A percentile compares a stretch with the other conserved stretches of the same genome.
Conservation (phyloP, 2,329 filamentous ascomycete species). For the Lachnellula arida region DNA sequence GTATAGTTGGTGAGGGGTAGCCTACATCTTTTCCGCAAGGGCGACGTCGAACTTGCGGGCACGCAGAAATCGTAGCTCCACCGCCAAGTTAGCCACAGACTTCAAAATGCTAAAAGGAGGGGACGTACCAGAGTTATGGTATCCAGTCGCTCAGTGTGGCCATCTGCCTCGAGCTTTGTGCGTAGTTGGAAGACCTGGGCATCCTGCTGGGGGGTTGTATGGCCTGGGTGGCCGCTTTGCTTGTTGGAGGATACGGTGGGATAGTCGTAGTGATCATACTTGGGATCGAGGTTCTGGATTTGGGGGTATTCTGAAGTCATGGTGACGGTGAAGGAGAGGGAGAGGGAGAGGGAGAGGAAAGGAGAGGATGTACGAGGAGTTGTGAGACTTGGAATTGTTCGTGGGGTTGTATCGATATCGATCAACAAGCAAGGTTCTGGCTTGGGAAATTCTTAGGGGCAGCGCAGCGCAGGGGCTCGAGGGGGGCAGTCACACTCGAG, state of each 20-base stretch:
- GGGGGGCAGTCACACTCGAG: neutral
- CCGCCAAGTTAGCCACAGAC: constrained; percentile 1
- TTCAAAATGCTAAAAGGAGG: neutral
- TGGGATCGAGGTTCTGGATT: constrained; percentile 60
- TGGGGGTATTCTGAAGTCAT: constrained; percentile 26
- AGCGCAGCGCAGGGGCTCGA: neutral
- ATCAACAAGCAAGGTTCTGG: neutral
- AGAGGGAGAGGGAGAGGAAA: neutral
- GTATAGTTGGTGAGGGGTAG: constrained; percentile 1
- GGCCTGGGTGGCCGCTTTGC: constrained; percentile 77
- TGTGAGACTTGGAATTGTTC: neutral
- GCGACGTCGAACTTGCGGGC: constrained; percentile 93
- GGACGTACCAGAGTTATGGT: constrained; percentile 77
- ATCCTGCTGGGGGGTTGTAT: constrained; percentile 82
- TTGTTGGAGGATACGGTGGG: constrained; percentile 69
- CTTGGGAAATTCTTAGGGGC: neutral
- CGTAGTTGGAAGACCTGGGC: constrained; percentile 84
- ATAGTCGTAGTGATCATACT: constrained; percentile 96
- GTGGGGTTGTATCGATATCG: too few relatives aligned
- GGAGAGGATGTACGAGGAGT: neutral
- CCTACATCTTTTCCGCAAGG: constrained; percentile 81
- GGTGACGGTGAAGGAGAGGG: constrained; percentile 6
- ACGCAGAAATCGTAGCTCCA: constrained; percentile 78
- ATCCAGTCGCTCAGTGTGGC: constrained; percentile 80
- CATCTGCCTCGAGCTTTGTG: constrained; percentile 75